phyloP scores from a whole-genome alignment of 208 protist species.

The Crithidia expoeki region DNA sequence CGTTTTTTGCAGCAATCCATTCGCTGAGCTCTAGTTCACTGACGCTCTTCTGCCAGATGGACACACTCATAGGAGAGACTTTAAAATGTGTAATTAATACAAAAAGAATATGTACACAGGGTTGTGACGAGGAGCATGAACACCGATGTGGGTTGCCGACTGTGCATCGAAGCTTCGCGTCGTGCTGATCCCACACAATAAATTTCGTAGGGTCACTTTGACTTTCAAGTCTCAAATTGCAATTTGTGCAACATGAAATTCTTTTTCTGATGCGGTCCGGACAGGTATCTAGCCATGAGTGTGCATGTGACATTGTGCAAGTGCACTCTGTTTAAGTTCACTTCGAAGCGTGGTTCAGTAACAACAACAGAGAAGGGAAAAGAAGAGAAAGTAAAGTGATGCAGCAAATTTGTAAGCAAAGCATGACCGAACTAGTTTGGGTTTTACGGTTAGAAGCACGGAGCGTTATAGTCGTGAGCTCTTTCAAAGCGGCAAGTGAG shows the following conservation, averaged over 20 bases:
- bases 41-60: constrained; percentile 74
- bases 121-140: constrained; percentile 50
- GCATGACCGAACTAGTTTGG: too few relatives aligned
- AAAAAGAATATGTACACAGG: constrained; percentile 74
- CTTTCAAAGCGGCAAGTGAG: too few relatives aligned
- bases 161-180: constrained; percentile 42
- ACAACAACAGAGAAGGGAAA: background rate
- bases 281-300: constrained; percentile 21
- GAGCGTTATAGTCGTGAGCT: too few relatives aligned
- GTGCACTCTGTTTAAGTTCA: background rate
- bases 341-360: background rate
- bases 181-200: constrained; percentile 33
- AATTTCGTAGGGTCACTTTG: constrained; percentile 43
- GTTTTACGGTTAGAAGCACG: too few relatives aligned
- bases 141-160: constrained; percentile 69
- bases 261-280: constrained; percentile 17
- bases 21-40: constrained; percentile 62
- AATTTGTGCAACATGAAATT: background rate
- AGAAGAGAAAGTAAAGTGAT: constrained; percentile 1
- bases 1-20: constrained; percentile 27
- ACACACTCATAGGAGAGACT: constrained; percentile 41
- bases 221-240: background rate
- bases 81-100: constrained; percentile 57
- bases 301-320: constrained; percentile 1
- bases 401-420: background rate